Conservation (phyloP, 305 asterid species). For the Fraxinus paxiana region DNA sequence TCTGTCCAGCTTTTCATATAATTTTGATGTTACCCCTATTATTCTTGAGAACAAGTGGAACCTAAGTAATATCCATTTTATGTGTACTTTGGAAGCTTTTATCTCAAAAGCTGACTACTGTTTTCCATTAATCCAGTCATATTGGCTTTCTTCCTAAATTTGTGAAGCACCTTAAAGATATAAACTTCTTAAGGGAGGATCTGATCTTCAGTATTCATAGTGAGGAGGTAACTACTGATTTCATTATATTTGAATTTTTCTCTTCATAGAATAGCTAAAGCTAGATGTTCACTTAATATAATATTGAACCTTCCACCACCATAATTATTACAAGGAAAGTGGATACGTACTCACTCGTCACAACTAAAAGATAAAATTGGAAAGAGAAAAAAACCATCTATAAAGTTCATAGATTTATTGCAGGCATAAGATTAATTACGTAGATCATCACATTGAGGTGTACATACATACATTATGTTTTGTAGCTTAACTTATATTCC, state of each 20-base stretch:
- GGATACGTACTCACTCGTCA: neutral
- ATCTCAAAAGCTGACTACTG: conserved; percentile 26
- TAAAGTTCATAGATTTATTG: neutral
- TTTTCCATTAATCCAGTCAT: conserved; percentile 50
- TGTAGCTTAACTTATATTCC: conserved; percentile 13
- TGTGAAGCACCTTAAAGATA: conserved; percentile 65
- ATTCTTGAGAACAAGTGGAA: neutral
- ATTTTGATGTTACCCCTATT: neutral
- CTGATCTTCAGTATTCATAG: conserved; percentile 78
- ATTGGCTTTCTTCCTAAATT: conserved; percentile 73
- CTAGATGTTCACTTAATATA: neutral
- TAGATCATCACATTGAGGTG: neutral
- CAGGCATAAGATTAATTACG: neutral
- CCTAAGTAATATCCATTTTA: neutral
- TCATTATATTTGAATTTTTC: neutral
- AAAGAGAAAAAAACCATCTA: neutral
- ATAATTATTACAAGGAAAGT: neutral
- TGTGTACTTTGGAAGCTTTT: conserved; percentile 10
- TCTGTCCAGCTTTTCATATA: neutral
- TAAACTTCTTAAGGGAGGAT: conserved; percentile 80
- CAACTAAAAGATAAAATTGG: neutral
- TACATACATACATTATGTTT: neutral
- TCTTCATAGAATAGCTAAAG: conserved; percentile 6
- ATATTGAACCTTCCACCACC: neutral
- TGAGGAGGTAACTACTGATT: conserved; percentile 55